Conservation (phyloP, 441 rosid species). For the Euphorbia corollata region DNA sequence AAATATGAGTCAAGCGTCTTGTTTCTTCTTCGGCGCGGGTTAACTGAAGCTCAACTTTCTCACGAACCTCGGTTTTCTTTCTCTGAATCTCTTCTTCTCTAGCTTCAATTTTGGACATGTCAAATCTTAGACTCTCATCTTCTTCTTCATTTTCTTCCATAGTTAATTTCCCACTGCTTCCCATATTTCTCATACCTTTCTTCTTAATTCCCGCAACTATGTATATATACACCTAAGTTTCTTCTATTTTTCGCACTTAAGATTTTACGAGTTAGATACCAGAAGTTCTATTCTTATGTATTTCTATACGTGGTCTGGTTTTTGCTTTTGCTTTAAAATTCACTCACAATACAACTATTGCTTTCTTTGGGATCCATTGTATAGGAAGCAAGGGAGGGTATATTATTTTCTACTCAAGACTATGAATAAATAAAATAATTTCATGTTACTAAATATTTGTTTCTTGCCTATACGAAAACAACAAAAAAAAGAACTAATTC, state of each 20-base stretch:
- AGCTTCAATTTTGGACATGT: constrained; percentile 52
- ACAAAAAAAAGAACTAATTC: not conserved
- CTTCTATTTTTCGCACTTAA: not conserved
- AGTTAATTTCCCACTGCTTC: constrained; percentile 39
- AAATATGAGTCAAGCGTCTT: constrained; percentile 51
- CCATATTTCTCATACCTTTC: constrained; percentile 22
- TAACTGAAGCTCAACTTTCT: constrained; percentile 56
- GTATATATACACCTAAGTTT: not conserved
- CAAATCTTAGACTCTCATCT: constrained; percentile 31
- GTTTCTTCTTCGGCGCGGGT: constrained; percentile 80
- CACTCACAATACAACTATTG: constrained; percentile 23
- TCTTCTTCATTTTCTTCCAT: constrained; percentile 48
- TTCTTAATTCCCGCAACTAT: not conserved
- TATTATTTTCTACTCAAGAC: not conserved
- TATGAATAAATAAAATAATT: not conserved
- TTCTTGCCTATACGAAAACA: not conserved
- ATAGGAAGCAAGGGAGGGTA: constrained; percentile 21
- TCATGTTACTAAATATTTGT: not conserved
- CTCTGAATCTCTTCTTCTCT: constrained; percentile 76
- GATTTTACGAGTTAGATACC: not conserved
- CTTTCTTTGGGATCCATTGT: constrained; percentile 48
- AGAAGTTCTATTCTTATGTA: not conserved
- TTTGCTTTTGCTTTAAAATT: constrained; percentile 62
- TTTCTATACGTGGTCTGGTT: not conserved
- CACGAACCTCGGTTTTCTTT: constrained; percentile 60